Conservation (phyloP, 2,329 filamentous ascomycete genomes). For the Ceratocystis variospora region DNA sequence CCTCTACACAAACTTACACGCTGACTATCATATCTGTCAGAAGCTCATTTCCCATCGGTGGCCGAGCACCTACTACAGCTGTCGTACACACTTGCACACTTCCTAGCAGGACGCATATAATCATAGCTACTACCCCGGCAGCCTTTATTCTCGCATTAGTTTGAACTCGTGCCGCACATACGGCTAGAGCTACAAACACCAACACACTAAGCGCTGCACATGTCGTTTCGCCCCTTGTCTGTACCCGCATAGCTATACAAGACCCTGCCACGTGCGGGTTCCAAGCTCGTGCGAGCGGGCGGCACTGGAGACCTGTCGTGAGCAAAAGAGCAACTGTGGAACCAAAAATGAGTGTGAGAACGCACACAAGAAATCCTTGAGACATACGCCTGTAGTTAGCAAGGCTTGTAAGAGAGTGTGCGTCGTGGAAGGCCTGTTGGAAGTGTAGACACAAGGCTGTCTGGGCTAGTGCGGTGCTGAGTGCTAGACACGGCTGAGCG, state of each 20-base stretch:
- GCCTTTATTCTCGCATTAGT: background rate
- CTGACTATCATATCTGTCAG: conserved; percentile 27
- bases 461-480: conserved; percentile 27
- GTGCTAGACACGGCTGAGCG: conserved; percentile 27
- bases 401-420: background rate
- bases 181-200: conserved; percentile 28
- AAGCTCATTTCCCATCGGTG: conserved; percentile 24
- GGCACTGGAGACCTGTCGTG: conserved; percentile 28
- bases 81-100: background rate
- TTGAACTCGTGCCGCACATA: conserved; percentile 23
- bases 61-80: conserved; percentile 22
- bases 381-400: conserved; percentile 22
- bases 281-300: conserved; percentile 29
- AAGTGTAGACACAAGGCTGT: conserved; percentile 29
- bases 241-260: conserved; percentile 27
- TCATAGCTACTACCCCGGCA: conserved; percentile 20
- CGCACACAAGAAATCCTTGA: conserved; percentile 23
- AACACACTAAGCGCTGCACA: conserved; percentile 28
- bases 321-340: conserved; percentile 26
- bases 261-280: conserved; percentile 23
- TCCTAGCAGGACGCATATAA: background rate
- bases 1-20: conserved; percentile 22
- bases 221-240: conserved; percentile 27
- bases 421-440: conserved; percentile 21
- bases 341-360: conserved; percentile 26